Percentiles rank a stretch among this genome's conserved stretches.
Conservation (phyloP, 768 basidiomycete genomes). For the Tricholoma terreum region DNA sequence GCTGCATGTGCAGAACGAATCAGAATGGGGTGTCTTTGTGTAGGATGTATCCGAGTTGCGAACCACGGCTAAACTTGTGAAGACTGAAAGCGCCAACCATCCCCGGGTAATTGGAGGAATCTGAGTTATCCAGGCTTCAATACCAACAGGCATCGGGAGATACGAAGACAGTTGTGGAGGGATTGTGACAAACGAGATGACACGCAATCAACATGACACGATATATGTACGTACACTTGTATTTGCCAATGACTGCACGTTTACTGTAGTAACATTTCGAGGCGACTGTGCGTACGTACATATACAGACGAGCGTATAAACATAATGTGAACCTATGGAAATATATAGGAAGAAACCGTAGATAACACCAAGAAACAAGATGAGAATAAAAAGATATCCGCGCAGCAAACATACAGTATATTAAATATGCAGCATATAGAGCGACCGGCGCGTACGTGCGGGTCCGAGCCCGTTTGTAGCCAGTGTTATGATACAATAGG, state of each 20-base stretch:
- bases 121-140: conserved; percentile 88
- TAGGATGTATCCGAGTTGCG: conserved; percentile 30
- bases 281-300: too few species aligned
- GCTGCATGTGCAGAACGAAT: conserved; percentile 42
- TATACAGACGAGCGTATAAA: too few species aligned
- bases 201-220: too few species aligned
- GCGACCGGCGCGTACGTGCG: background rate
- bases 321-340: background rate
- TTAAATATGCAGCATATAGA: background rate
- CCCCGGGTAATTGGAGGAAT: conserved; percentile 88
- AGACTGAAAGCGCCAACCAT: conserved; percentile 79
- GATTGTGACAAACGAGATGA: too few species aligned
- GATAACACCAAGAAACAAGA: background rate
- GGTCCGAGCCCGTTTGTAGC: background rate
- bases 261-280: too few species aligned
- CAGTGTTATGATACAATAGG: conserved; percentile 21
- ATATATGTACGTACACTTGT: too few species aligned
- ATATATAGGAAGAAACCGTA: background rate
- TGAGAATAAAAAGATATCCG: background rate
- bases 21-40: background rate
- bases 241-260: too few species aligned
- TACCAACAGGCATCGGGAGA: conserved; percentile 66
- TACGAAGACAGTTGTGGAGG: background rate
- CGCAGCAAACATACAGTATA: background rate
- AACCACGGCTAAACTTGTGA: conserved; percentile 84